Evolutionary conservation across 2,329 filamentous ascomycete genomes (phyloP).

Genomic region (Phyllosticta citrichinensis): DNA sequence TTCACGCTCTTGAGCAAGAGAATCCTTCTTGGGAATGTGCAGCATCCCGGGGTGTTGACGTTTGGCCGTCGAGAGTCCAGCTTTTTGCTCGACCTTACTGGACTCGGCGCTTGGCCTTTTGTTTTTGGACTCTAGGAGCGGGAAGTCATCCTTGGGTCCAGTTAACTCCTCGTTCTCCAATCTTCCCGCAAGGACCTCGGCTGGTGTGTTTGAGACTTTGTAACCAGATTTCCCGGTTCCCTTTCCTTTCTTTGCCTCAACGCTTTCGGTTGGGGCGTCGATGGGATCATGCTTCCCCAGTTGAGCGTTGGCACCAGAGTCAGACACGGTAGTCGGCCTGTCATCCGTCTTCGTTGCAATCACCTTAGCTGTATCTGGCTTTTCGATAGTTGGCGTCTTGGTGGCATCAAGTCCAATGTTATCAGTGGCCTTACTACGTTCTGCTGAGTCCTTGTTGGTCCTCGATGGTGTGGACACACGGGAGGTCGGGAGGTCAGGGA

Average conservation of each 20-base stretch:
- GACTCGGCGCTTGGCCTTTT: not conserved
- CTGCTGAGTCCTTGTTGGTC: conserved; percentile 3
- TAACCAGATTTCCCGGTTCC: not conserved
- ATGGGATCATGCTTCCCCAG: not conserved
- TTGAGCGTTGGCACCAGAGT: not conserved
- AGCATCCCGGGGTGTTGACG: conserved; percentile 7
- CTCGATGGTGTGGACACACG: conserved; percentile 5
- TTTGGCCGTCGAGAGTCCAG: conserved; percentile 1
- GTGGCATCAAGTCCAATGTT: conserved; percentile 4
- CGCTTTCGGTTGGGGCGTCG: not conserved
- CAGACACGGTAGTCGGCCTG: not conserved
- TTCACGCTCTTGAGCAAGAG: not conserved
- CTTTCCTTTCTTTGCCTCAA: not conserved
- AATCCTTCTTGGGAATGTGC: conserved; percentile 8
- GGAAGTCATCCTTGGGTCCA: not conserved
- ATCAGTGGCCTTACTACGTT: conserved; percentile 10
- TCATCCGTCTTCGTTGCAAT: not conserved
- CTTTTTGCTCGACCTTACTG: not conserved
- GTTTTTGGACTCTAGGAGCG: not conserved
- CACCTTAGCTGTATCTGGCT: conserved; percentile 9
- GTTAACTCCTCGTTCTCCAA: not conserved
- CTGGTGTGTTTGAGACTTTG: not conserved
- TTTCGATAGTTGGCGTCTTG: conserved; percentile 8
- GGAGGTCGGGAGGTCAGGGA: conserved; percentile 8
- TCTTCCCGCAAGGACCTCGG: not conserved